Percentiles rank a stretch among this genome's conserved stretches.
phyloP scores from a whole-genome alignment of 140 eudicot genomes.

The Erigeron philadelphicus region DNA sequence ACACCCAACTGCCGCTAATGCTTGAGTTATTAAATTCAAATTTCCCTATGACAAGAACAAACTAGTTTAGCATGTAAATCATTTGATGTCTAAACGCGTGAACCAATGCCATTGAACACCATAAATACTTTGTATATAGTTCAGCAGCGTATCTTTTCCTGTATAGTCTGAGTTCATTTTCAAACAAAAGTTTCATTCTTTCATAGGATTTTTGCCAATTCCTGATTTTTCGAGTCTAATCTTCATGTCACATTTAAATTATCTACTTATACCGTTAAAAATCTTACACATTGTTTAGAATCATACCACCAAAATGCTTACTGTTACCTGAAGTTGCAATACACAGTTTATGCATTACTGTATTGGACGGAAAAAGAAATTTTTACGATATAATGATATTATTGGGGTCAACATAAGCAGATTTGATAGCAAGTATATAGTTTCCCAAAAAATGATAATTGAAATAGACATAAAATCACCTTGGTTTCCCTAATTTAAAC shows the following conservation, averaged over 20 bases:
- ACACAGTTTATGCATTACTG: background rate
- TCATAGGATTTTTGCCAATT: background rate
- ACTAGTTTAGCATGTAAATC: background rate
- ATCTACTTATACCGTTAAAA: no score
- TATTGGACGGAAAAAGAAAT: no score
- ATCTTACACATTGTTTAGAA: background rate
- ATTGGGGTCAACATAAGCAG: background rate
- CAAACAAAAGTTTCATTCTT: background rate
- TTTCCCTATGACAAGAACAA: slow-evolving; percentile 53
- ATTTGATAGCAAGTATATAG: background rate
- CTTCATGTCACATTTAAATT: background rate
- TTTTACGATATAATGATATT: background rate
- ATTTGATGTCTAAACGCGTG: slow-evolving; percentile 4
- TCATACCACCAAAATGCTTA: background rate
- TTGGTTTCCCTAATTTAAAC: background rate
- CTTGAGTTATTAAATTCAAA: slow-evolving; percentile 83
- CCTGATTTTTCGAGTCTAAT: background rate
- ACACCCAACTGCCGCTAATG: slow-evolving; percentile 90
- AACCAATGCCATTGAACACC: background rate
- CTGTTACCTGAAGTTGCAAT: background rate
- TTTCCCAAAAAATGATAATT: no score
- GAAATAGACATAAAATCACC: background rate
- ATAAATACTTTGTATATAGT: background rate
- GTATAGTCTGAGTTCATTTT: background rate
- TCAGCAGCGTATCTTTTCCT: background rate